These are phyloP conservation scores for Theileria equi DNA, from an alignment of 169 alveolate species.

Conservation along the genomic window DNA sequence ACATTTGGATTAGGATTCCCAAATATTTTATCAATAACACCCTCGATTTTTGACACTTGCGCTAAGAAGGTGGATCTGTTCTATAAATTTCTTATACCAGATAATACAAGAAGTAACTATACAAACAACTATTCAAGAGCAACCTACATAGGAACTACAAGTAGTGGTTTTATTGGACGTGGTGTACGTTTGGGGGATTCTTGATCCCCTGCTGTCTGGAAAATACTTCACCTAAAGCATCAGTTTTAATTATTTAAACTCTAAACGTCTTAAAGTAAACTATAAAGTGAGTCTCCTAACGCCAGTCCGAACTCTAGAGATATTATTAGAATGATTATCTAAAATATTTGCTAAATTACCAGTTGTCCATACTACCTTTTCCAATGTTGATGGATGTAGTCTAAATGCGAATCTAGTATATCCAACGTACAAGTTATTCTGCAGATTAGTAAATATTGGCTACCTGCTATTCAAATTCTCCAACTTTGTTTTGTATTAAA, in stretches of 20 bases:
- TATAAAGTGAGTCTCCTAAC: conserved; percentile 9
- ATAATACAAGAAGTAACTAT: background rate
- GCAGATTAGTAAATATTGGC: background rate
- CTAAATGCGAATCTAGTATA: conserved; percentile 68
- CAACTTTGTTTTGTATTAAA: conserved; percentile 67
- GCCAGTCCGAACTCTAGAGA: conserved; percentile 70
- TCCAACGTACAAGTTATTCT: conserved; percentile 70
- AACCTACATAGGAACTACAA: conserved; percentile 24
- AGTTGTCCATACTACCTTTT: conserved; percentile 21
- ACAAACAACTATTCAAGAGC: conserved; percentile 24
- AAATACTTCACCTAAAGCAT: too few relatives aligned
- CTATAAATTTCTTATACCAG: background rate
- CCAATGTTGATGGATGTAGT: conserved; percentile 70
- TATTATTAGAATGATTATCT: conserved; percentile 65
- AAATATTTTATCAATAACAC: conserved; percentile 66
- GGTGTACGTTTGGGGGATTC: conserved; percentile 76
- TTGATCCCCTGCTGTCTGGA: background rate
- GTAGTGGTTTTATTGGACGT: conserved; percentile 74
- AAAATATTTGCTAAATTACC: background rate
- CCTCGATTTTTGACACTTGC: conserved; percentile 66
- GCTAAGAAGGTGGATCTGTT: conserved; percentile 66
- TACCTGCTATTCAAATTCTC: conserved; percentile 63
- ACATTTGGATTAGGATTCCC: conserved; percentile 48
- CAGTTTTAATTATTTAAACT: background rate
- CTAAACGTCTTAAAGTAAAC: background rate